Evolutionary conservation across 2,329 filamentous ascomycete genomes (phyloP).

Genomic region (Chaetomium olivaceum): DNA sequence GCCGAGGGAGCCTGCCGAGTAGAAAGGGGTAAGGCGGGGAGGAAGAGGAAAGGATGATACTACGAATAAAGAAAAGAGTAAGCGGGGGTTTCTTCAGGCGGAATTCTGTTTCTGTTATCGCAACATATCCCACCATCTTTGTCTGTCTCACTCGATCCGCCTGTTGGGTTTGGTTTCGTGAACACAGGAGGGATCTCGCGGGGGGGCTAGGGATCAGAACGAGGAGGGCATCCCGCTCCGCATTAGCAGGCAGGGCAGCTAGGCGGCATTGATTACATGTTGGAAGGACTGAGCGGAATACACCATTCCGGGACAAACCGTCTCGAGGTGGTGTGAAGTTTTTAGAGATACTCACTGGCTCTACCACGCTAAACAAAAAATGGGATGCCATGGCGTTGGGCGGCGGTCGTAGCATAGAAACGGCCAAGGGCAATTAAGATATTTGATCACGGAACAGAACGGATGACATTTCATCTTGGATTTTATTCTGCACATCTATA

Average conservation of each 20-base stretch:
- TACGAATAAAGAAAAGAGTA: background rate
- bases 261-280: background rate
- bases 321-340: background rate
- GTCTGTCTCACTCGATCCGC: background rate
- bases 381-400: constrained; percentile 10
- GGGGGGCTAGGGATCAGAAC: background rate
- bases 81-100: background rate
- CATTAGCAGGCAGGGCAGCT: background rate
- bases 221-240: background rate
- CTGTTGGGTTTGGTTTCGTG: background rate
- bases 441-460: background rate
- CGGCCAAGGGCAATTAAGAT: background rate
- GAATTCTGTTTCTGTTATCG: background rate
- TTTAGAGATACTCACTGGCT: background rate
- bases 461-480: constrained; percentile 7
- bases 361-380: background rate
- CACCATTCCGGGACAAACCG: background rate
- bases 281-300: background rate
- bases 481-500: constrained; percentile 30
- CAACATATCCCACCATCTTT: background rate
- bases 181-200: background rate
- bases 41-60: background rate
- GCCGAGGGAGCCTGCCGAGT: constrained; percentile 45
- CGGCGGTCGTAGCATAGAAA: background rate
- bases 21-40: constrained; percentile 14